Conservation (phyloP, 2,329 filamentous ascomycete species). For the Cryphonectria naterciae region DNA sequence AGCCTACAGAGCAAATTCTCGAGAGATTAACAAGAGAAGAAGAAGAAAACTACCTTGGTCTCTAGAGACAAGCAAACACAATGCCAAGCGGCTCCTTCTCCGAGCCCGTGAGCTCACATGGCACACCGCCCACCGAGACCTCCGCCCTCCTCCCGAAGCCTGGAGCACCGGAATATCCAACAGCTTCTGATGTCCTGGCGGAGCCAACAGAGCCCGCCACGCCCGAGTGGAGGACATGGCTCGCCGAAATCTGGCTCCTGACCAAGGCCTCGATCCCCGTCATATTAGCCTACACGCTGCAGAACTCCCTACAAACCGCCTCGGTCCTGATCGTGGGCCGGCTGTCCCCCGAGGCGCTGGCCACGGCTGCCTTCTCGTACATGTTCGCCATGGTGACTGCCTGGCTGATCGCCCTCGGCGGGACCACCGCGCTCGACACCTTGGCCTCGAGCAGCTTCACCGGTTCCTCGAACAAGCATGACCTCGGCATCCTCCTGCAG, state of each 20-base stretch:
- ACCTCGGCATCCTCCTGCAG: slow-evolving; percentile 79
- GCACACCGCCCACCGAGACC: slow-evolving; percentile 25
- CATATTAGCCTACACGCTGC: slow-evolving; percentile 81
- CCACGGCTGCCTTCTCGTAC: slow-evolving; percentile 83
- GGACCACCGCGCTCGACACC: slow-evolving; percentile 85
- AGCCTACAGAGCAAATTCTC: neutral
- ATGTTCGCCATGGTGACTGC: slow-evolving; percentile 93
- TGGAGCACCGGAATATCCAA: slow-evolving; percentile 4
- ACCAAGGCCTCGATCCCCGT: slow-evolving; percentile 74
- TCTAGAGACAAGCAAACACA: neutral
- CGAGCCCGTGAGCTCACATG: slow-evolving; percentile 20
- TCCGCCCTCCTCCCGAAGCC: slow-evolving; percentile 30
- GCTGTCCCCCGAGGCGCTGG: slow-evolving; percentile 76
- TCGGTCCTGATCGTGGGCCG: slow-evolving; percentile 83
- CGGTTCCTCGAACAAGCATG: slow-evolving; percentile 75
- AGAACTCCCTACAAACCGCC: slow-evolving; percentile 82
- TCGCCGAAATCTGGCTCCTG: slow-evolving; percentile 68
- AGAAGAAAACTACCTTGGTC: neutral
- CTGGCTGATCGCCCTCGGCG: slow-evolving; percentile 84
- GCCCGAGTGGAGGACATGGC: slow-evolving; percentile 46
- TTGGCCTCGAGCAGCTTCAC: slow-evolving; percentile 83
- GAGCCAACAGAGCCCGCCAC: slow-evolving; percentile 15
- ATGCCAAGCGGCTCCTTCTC: slow-evolving; percentile 28
- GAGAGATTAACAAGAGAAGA: neutral
- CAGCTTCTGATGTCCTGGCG: slow-evolving; percentile 8